A percentile compares a stretch with the other conserved stretches of the same genome.
These are phyloP conservation scores for Fusarium lateritium DNA, from an alignment of 2,329 filamentous ascomycete genomes.

Conservation along the genomic window DNA sequence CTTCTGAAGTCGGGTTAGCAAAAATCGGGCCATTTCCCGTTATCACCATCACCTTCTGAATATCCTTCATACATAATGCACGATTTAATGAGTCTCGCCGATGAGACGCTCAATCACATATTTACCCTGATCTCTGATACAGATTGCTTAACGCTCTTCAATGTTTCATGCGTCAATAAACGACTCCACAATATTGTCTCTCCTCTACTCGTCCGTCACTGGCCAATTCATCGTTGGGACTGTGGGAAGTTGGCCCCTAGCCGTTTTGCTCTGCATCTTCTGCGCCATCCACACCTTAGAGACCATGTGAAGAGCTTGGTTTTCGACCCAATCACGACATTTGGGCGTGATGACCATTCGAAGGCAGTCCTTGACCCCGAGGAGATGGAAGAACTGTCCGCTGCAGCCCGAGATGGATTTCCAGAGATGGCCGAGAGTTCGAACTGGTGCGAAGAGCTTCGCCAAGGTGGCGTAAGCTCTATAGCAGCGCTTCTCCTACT, in stretches of 20 bases:
- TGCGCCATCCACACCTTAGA: neutral
- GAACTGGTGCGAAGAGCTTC: neutral
- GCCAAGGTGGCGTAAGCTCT: rapidly evolving
- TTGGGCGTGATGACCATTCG: neutral
- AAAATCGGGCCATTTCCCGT: neutral
- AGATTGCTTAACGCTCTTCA: neutral
- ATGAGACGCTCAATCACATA: neutral
- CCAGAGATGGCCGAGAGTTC: neutral
- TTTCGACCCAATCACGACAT: neutral
- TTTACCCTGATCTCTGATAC: neutral
- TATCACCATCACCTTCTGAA: neutral
- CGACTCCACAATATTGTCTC: neutral
- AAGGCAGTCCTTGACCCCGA: neutral
- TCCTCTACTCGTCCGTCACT: neutral
- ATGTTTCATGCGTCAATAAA: neutral
- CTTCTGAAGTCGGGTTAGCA: too few species aligned
- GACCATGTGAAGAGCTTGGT: neutral
- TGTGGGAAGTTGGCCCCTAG: neutral
- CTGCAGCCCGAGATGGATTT: neutral
- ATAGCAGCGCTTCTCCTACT: neutral
- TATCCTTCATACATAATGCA: neutral
- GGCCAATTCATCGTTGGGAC: neutral
- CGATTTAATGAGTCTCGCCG: neutral
- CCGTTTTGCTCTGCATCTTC: neutral
- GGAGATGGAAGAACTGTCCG: neutral